A percentile compares a stretch with the other conserved stretches of the same genome.
These are phyloP conservation scores for Penicillium digitatum DNA, from an alignment of 2,329 filamentous ascomycete species.

Conservation along the genomic window DNA sequence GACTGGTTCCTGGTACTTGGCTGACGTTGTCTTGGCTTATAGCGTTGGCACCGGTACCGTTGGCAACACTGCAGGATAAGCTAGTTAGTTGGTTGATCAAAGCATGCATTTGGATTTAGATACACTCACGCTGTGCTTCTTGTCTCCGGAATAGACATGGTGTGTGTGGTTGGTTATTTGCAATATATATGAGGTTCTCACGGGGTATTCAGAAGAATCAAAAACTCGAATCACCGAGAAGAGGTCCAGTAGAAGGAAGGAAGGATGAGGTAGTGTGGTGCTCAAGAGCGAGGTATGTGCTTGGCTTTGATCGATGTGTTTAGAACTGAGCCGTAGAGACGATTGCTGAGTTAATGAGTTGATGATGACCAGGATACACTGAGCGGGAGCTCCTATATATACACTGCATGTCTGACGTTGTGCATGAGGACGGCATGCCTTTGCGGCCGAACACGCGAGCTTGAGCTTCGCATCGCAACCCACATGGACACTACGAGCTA, in stretches of 20 bases:
- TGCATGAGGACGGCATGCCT: conserved; percentile 15
- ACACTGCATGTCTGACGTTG: conserved; percentile 12
- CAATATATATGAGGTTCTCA: neutral
- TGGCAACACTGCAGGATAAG: conserved; percentile 12
- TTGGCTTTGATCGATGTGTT: neutral
- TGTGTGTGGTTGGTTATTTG: neutral
- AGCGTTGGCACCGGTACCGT: conserved; percentile 16
- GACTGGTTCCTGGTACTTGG: conserved; percentile 24
- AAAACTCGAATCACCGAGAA: neutral
- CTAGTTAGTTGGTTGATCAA: conserved; percentile 2
- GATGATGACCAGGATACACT: neutral
- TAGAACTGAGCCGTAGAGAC: neutral
- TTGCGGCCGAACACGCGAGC: conserved; percentile 18
- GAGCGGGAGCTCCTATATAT: conserved; percentile 19
- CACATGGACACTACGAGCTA: conserved; percentile 20
- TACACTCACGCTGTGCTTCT: conserved; percentile 10
- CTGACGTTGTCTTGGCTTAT: conserved; percentile 29
- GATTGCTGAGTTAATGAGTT: neutral
- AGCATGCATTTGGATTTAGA: neutral
- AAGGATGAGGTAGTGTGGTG: neutral
- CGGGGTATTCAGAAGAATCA: neutral
- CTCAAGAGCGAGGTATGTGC: neutral
- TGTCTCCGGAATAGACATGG: conserved; percentile 20
- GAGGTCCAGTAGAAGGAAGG: neutral
- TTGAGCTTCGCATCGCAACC: conserved; percentile 17